Conservation (phyloP, 495 filamentous ascomycete species). For the Terfezia boudieri region DNA sequence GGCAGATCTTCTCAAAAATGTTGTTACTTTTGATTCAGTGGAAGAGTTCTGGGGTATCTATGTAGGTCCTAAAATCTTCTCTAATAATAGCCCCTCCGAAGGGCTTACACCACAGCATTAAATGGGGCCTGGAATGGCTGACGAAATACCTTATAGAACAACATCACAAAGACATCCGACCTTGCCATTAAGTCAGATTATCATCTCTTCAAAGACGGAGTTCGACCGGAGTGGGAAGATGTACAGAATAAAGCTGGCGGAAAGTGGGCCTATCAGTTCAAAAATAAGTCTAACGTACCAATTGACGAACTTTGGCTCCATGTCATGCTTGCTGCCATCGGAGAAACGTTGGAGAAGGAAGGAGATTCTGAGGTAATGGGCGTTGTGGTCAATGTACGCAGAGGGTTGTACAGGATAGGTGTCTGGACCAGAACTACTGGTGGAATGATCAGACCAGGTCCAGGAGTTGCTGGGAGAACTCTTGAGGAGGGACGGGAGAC, state of each 20-base stretch:
- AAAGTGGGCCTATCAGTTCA: slow-evolving; percentile 95
- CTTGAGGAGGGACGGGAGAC: slow-evolving; percentile 34
- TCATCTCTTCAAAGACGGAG: slow-evolving; percentile 93
- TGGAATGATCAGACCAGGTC: slow-evolving; percentile 1
- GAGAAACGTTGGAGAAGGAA: slow-evolving; percentile 87
- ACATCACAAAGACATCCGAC: slow-evolving; percentile 88
- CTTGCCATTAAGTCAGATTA: slow-evolving; percentile 95
- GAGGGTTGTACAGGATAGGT: slow-evolving; percentile 90
- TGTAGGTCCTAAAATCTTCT: slow-evolving; percentile 32
- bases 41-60: slow-evolving; percentile 99
- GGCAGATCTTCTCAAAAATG: slow-evolving; percentile 93
- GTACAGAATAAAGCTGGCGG: slow-evolving; percentile 94
- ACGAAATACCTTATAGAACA: slow-evolving; percentile 43
- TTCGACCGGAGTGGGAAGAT: slow-evolving; percentile 97
- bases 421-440: slow-evolving; percentile 23
- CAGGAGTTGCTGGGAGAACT: slow-evolving; percentile 1
- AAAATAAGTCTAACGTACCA: slow-evolving; percentile 68
- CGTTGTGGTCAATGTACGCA: slow-evolving; percentile 95
- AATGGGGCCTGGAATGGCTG: slow-evolving; percentile 2
- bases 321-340: slow-evolving; percentile 87
- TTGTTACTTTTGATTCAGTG: slow-evolving; percentile 93
- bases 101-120: neutral
- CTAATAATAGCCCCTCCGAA: slow-evolving; percentile 1
- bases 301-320: slow-evolving; percentile 96
- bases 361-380: slow-evolving; percentile 97